Percentiles rank a stretch among this genome's conserved stretches.
Conservation (phyloP, 768 basidiomycete genomes). For the Phanerochaete carnosa region DNA sequence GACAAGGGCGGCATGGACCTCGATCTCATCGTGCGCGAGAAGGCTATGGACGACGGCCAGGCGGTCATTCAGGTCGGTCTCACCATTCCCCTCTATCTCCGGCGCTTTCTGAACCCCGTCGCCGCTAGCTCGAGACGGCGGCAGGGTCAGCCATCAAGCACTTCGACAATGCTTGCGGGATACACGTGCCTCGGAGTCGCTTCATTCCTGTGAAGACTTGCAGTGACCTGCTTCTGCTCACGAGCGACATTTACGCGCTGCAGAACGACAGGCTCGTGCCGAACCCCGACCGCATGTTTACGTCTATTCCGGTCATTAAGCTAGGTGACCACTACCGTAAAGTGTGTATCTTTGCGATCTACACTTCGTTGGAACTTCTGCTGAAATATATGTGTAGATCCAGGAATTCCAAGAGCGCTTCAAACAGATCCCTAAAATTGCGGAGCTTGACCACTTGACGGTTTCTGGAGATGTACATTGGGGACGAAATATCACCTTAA, state of each 20-base stretch:
- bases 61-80: constrained; percentile 35
- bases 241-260: constrained; percentile 65
- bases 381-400: constrained; percentile 32
- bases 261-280: constrained; percentile 65
- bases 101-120: background rate
- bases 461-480: constrained; percentile 67
- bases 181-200: constrained; percentile 72
- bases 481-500: constrained; percentile 58
- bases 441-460: constrained; percentile 73
- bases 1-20: constrained; percentile 62
- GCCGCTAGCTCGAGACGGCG: constrained; percentile 71
- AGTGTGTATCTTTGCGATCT: background rate
- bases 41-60: constrained; percentile 64
- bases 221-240: constrained; percentile 63
- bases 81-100: background rate
- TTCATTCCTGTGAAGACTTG: constrained; percentile 68
- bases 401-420: constrained; percentile 69
- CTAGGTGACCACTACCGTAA: constrained; percentile 75
- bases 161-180: constrained; percentile 60
- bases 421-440: constrained; percentile 69
- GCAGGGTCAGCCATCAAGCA: constrained; percentile 74
- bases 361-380: background rate
- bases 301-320: constrained; percentile 70
- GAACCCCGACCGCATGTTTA: constrained; percentile 55
- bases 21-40: constrained; percentile 78